Base-by-base conservation (phyloP, 2,329 filamentous ascomycete species). In the Mycosphaerella sp. region DNA sequence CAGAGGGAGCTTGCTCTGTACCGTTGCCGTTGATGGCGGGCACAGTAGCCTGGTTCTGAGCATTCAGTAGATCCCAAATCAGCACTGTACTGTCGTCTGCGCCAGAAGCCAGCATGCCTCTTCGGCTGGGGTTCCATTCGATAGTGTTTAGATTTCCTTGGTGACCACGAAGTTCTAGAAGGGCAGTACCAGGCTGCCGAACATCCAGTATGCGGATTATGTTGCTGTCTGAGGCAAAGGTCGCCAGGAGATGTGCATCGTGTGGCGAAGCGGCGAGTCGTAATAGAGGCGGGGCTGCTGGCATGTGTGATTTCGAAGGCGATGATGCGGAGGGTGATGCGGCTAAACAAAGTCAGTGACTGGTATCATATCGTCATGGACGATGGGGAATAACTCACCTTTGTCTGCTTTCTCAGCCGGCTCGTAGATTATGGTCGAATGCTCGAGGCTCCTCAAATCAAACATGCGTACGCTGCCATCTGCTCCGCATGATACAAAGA, bases 391-490 rank as follows among this genome's bases (percentile, higher is more conserved):
- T 4, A 14, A 55, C 68, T 47, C 55, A 73, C 73, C 66, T 64
- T 73, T 75, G 25, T 74, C 73, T 17, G 85, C 84, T 72, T 96
- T 96, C 60, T 89, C 86, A 0, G 88, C 91, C 4, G 93, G 93
- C 70, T 98, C 93, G 68, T 98, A 98, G 58, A 98, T 98, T 68
- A 98, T 98, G 44, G 93, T 98, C 59, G 90, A 96, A 69, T 98
- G 93, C 68, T 98, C 93, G 47, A 98, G 74, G 69, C 91, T 97
- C 65, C 93, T 82, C 55, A 98, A 76, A 70, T 98, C 93, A 71
- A 98, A 98, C 93, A 98, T 98, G 62, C 93, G 83, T 21, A 98
- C 93, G 68, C 91, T 97, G 35, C 93, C 93, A 67, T 98, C 93
- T 50, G 95, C 91, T 45, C 93, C 93, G 68, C 93, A 98, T 69